Conservation (phyloP, 495 filamentous ascomycete genomes). For the Aspergillus conjunctus region DNA sequence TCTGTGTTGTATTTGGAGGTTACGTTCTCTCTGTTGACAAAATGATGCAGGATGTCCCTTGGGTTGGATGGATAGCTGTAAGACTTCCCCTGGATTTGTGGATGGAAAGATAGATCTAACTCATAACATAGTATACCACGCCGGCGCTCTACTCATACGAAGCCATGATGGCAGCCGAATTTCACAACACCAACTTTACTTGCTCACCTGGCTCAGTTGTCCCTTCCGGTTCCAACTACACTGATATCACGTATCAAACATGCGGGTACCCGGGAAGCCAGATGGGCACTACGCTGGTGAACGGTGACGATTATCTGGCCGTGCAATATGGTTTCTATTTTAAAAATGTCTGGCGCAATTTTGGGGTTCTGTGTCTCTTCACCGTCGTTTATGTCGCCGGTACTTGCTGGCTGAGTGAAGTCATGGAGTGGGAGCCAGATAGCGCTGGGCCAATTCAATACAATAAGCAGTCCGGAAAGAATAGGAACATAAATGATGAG, state of each 20-base stretch:
- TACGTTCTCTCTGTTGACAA: slow-evolving; percentile 42
- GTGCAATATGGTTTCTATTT: slow-evolving; percentile 56
- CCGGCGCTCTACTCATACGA: slow-evolving; percentile 73
- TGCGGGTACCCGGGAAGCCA: slow-evolving; percentile 58
- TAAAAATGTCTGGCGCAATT: slow-evolving; percentile 64
- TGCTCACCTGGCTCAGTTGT: slow-evolving; percentile 56
- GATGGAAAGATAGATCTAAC: not conserved
- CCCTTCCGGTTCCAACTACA: slow-evolving; percentile 59
- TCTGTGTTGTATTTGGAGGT: slow-evolving; percentile 41
- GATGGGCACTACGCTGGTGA: slow-evolving; percentile 51
- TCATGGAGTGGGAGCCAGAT: slow-evolving; percentile 59
- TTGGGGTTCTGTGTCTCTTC: slow-evolving; percentile 66
- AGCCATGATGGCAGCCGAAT: slow-evolving; percentile 60
- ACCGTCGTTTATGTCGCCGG: slow-evolving; percentile 55
- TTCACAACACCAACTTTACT: slow-evolving; percentile 44
- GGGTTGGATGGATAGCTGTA: slow-evolving; percentile 44
- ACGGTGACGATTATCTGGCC: slow-evolving; percentile 54
- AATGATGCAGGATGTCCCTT: slow-evolving; percentile 41
- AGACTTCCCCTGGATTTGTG: slow-evolving; percentile 22
- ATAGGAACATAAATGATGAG: slow-evolving; percentile 47
- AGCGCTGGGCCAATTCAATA: slow-evolving; percentile 63
- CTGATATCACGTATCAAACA: slow-evolving; percentile 53
- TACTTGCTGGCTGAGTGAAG: slow-evolving; percentile 61
- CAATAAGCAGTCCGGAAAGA: slow-evolving; percentile 52
- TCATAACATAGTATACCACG: slow-evolving; percentile 52